phyloP scores from a whole-genome alignment of 192 early-diverging fungal species.

The Coemansia sp. region DNA sequence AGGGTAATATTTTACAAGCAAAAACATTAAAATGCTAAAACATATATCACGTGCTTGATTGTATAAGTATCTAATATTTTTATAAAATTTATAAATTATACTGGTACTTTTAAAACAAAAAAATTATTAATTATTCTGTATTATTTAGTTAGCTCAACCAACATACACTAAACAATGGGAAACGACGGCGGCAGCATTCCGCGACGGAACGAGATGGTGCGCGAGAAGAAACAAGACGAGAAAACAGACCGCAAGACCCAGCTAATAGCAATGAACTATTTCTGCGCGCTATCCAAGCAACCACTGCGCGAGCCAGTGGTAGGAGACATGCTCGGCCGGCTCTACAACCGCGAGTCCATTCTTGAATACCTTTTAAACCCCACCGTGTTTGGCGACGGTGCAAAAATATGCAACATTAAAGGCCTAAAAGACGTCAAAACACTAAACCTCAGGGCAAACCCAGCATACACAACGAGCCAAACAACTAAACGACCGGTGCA shows the following conservation, averaged over 20 bases:
- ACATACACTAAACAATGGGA: slow-evolving; percentile 32
- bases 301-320: slow-evolving; percentile 65
- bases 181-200: slow-evolving; percentile 58
- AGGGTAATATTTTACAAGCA: not conserved
- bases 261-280: slow-evolving; percentile 24
- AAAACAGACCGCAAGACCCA: slow-evolving; percentile 28
- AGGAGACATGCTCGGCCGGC: slow-evolving; percentile 59
- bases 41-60: not conserved
- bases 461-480: not conserved
- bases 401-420: slow-evolving; percentile 36
- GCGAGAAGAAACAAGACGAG: slow-evolving; percentile 47
- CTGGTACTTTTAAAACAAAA: not conserved
- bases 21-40: too few relatives aligned
- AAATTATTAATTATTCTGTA: too few relatives aligned
- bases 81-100: not conserved
- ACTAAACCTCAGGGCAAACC: slow-evolving; percentile 19
- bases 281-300: slow-evolving; percentile 39
- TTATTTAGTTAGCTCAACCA: not conserved
- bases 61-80: not conserved
- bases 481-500: not conserved
- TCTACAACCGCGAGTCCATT: slow-evolving; percentile 75
- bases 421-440: slow-evolving; percentile 28
- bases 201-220: slow-evolving; percentile 52
- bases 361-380: slow-evolving; percentile 61
- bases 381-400: slow-evolving; percentile 63